Percentiles rank a stretch among this genome's conserved stretches.
These are phyloP conservation scores for Mycocentrospora acerina DNA, from an alignment of 2,329 filamentous ascomycete genomes.

Conservation along the genomic window DNA sequence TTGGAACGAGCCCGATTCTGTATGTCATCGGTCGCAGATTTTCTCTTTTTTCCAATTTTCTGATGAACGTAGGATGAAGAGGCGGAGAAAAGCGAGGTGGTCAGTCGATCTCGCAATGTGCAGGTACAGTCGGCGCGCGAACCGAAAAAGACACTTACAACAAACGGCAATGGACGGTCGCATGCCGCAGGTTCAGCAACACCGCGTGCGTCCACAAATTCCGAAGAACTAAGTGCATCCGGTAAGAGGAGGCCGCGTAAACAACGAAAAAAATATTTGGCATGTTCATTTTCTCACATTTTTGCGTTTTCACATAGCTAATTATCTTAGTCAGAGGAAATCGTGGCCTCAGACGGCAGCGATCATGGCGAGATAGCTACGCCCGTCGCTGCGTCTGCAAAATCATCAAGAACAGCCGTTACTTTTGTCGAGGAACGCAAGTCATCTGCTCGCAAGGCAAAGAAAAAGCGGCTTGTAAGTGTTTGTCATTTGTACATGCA, in stretches of 20 bases:
- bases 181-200: slow-evolving; percentile 17
- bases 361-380: slow-evolving; percentile 17
- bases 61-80: slow-evolving; percentile 33
- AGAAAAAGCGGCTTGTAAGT: slow-evolving; percentile 35
- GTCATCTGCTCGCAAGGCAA: slow-evolving; percentile 25
- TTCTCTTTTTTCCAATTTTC: slow-evolving; percentile 3
- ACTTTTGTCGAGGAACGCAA: slow-evolving; percentile 26
- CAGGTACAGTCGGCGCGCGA: slow-evolving; percentile 21
- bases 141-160: slow-evolving; percentile 27
- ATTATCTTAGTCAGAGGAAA: slow-evolving; percentile 29
- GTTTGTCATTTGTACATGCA: not conserved
- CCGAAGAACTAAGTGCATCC: slow-evolving; percentile 22
- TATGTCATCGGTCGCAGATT: slow-evolving; percentile 16
- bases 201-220: slow-evolving; percentile 14
- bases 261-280: slow-evolving; percentile 31
- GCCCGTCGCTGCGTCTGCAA: slow-evolving; percentile 7
- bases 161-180: slow-evolving; percentile 25
- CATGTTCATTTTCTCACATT: slow-evolving; percentile 8
- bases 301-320: slow-evolving; percentile 5
- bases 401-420: slow-evolving; percentile 11
- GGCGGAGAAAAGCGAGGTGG: slow-evolving; percentile 11
- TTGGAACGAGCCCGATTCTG: slow-evolving; percentile 30
- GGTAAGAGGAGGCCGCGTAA: slow-evolving; percentile 31
- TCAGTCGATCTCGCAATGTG: slow-evolving; percentile 20
- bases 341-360: slow-evolving; percentile 33